These are phyloP conservation scores for Dimargaris cristalligena DNA, from an alignment of 192 early-diverging fungal species.

Conservation along the genomic window DNA sequence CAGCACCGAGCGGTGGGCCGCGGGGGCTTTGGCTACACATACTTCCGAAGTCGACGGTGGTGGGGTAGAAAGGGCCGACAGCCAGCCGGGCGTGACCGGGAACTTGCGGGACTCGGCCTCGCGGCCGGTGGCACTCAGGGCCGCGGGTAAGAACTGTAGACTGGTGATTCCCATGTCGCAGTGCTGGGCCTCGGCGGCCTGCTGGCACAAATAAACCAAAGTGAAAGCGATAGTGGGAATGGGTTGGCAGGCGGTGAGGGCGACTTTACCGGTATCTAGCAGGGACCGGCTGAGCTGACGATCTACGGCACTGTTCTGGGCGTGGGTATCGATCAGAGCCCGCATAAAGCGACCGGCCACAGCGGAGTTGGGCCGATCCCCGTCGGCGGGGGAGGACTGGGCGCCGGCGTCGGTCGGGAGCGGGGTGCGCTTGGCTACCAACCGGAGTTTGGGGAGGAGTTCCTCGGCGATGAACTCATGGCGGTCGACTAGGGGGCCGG, in stretches of 20 bases:
- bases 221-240: not conserved
- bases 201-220: not conserved
- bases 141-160: not conserved
- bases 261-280: not conserved
- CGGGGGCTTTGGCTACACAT: not conserved
- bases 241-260: not conserved
- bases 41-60: not conserved
- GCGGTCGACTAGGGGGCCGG: not conserved
- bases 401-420: not conserved
- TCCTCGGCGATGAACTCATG: not conserved
- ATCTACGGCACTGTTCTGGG: not conserved
- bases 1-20: not conserved
- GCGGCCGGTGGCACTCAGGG: not conserved
- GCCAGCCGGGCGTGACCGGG: not conserved
- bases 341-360: not conserved
- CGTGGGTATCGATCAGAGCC: not conserved
- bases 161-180: not conserved
- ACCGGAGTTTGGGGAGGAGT: not conserved
- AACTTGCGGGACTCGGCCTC: not conserved
- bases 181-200: slow-evolving; percentile 4
- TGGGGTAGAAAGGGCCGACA: not conserved
- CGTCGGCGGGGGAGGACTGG: not conserved
- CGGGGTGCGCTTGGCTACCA: not conserved
- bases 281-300: not conserved
- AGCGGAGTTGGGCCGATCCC: not conserved